Percentiles rank a stretch among this genome's conserved stretches.
Conservation (phyloP, 2,329 filamentous ascomycete genomes). For the Xylaria sp. region DNA sequence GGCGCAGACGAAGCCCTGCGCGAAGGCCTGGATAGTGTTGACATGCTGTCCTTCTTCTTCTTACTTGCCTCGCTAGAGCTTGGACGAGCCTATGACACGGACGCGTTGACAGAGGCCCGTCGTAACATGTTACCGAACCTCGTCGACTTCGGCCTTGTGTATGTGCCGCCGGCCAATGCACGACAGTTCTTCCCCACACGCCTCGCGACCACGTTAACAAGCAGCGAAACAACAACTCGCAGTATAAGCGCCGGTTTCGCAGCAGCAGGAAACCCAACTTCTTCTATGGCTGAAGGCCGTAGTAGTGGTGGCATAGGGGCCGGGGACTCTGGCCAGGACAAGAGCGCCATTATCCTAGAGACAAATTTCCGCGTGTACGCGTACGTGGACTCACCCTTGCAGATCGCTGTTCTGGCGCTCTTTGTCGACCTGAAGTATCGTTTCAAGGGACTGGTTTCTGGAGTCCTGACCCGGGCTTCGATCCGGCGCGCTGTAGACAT, state of each 20-base stretch:
- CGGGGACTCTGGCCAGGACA: slow-evolving; percentile 49
- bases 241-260: slow-evolving; percentile 75
- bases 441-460: slow-evolving; percentile 93
- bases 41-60: slow-evolving; percentile 96
- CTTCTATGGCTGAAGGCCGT: slow-evolving; percentile 47
- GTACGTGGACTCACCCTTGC: slow-evolving; percentile 91
- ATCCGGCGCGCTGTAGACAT: slow-evolving; percentile 86
- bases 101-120: slow-evolving; percentile 82
- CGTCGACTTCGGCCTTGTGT: slow-evolving; percentile 91
- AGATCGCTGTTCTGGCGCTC: slow-evolving; percentile 91
- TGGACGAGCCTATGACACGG: slow-evolving; percentile 88
- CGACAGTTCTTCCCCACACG: slow-evolving; percentile 87
- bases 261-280: slow-evolving; percentile 62
- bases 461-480: slow-evolving; percentile 87
- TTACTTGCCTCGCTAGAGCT: slow-evolving; percentile 93
- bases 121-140: slow-evolving; percentile 90
- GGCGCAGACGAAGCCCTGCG: slow-evolving; percentile 50
- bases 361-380: slow-evolving; percentile 98
- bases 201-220: slow-evolving; percentile 90
- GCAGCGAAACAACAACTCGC: slow-evolving; percentile 75
- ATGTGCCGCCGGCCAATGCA: slow-evolving; percentile 68
- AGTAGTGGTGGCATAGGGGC: not conserved
- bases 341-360: slow-evolving; percentile 93
- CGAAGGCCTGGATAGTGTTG: slow-evolving; percentile 84
- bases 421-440: slow-evolving; percentile 90